Conservation (phyloP, 768 basidiomycete genomes). For the Tephrocybe rancida region DNA sequence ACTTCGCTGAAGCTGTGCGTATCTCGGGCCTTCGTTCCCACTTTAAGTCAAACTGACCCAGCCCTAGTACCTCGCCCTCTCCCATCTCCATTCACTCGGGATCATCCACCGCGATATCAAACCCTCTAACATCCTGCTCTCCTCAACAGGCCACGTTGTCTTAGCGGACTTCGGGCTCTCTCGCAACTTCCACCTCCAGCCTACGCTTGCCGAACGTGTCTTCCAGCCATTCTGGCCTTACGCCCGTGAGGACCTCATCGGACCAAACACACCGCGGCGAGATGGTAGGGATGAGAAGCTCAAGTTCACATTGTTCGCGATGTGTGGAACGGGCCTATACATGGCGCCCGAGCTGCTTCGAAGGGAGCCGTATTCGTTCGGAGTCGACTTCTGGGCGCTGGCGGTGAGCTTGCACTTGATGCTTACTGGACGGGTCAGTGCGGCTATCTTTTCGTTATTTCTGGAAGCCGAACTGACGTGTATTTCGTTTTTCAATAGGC, state of each 20-base stretch:
- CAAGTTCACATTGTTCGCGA: background rate
- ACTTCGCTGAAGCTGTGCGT: conserved; percentile 36
- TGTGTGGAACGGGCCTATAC: conserved; percentile 11
- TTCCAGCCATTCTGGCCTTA: conserved; percentile 37
- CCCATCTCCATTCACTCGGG: conserved; percentile 30
- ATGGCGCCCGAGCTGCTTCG: conserved; percentile 15
- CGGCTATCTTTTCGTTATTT: background rate
- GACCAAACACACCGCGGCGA: background rate
- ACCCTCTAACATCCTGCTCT: conserved; percentile 35
- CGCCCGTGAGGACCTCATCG: conserved; percentile 19
- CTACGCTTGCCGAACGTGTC: conserved; percentile 28
- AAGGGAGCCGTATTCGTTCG: conserved; percentile 13
- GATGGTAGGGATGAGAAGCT: background rate
- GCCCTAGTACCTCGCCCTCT: conserved; percentile 31
- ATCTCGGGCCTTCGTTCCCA: background rate
- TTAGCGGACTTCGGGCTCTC: conserved; percentile 35
- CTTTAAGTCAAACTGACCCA: background rate
- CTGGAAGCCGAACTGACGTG: background rate
- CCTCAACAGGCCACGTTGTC: conserved; percentile 30
- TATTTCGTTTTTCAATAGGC: conserved; percentile 3
- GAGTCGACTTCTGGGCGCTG: conserved; percentile 15
- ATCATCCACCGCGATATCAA: conserved; percentile 39
- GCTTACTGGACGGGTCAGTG: conserved; percentile 16
- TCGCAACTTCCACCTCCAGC: conserved; percentile 25
- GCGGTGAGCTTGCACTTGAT: conserved; percentile 13